Evolutionary conservation across 2,329 filamentous ascomycete genomes (phyloP), one percentile per base, ranked within the genome.

Genomic region (Penicillium verrucosum): DNA sequence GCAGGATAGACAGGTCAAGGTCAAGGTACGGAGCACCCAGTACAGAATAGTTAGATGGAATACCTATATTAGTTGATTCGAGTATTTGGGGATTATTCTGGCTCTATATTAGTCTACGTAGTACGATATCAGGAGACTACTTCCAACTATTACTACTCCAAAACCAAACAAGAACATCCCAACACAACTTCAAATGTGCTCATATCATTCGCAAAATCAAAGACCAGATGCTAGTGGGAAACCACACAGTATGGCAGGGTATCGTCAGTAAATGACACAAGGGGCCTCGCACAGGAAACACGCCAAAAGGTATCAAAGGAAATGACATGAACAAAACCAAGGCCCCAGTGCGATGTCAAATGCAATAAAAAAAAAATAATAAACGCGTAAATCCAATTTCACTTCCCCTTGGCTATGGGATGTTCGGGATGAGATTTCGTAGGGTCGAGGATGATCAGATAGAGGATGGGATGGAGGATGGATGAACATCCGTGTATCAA

Each of bases 221-320:
- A 40, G 25, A 43, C 30, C 14, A 54, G 18, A 53, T 54, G 48
- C 42, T 41, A 44, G 48, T 52, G 62, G 64, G 53, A 56, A 51
- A 43, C 62, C 62, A 65, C 58, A 32, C 25, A 56, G 21, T 27
- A 58, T 59, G 59, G 61, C 49, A 64, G 64, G 64, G 64, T 66
- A 66, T 66, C 64, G 62, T 64, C 62, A 61, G 58, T 60, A 60
- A 60, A 56, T 66, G 61, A 59, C 61, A 66, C 56, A 37, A 55
- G 46, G 34, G 40, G 47, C 36, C 36, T 53, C 55, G 54, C 60
- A 59, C 56, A 60, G 42, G 21, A 62, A 55, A 59, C 40, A 53
- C 57, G 57, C 52, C 60, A 57, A 44, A 44, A 56, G 61, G 55
- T 61, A 59, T 58, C 60, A 54, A 60, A 23, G 27, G n/a, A 45